phyloP scores from a whole-genome alignment of 768 basidiomycete species.

The Collybiopsis confluens region DNA sequence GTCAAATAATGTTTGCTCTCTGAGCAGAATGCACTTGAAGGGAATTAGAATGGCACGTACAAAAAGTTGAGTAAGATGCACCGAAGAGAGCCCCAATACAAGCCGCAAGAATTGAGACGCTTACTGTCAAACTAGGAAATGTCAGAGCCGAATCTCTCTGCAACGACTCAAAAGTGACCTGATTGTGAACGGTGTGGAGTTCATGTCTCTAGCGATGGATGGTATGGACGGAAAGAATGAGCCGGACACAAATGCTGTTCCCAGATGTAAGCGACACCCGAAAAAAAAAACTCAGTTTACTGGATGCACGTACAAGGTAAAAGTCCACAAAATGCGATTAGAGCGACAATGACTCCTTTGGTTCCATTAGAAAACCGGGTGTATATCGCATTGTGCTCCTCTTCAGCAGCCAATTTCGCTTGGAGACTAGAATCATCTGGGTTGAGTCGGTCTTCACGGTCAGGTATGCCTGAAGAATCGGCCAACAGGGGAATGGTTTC shows the following conservation, averaged over 20 bases:
- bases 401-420: background rate
- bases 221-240: constrained; percentile 76
- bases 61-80: constrained; percentile 8
- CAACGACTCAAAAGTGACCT: constrained; percentile 33
- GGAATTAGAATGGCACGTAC: constrained; percentile 1
- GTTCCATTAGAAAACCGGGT: constrained; percentile 1
- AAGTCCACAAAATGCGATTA: constrained; percentile 7
- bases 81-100: constrained; percentile 5
- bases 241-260: constrained; percentile 65
- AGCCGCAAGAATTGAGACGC: constrained; percentile 5
- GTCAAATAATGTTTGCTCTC: background rate
- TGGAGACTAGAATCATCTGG: background rate
- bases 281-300: too few relatives aligned
- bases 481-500: background rate
- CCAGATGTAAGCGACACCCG: too few relatives aligned
- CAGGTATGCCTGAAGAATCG: background rate
- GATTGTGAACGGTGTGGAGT: constrained; percentile 51
- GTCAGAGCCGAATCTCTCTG: background rate
- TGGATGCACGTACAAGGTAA: constrained; percentile 6
- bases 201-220: constrained; percentile 62
- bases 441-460: background rate
- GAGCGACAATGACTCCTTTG: background rate
- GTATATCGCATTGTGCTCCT: constrained; percentile 2
- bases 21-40: too few relatives aligned
- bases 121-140: constrained; percentile 5